phyloP scores from a whole-genome alignment of 23 red algal genomes.

The Chondrus crispus region DNA sequence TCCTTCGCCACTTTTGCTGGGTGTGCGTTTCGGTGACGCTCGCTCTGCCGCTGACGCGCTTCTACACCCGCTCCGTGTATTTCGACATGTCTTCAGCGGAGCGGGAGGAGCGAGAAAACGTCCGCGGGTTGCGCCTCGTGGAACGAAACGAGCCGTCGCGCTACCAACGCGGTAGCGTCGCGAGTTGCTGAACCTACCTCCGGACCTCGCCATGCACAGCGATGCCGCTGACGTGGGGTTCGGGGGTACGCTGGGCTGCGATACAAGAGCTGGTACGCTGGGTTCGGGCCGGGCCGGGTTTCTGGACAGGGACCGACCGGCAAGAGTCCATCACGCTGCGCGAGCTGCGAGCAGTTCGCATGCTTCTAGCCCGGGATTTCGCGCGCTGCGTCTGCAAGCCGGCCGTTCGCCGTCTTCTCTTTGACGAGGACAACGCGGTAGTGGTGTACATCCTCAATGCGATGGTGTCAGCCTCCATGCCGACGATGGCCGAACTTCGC shows the following conservation, averaged over 20 bases:
- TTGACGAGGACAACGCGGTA: not conserved
- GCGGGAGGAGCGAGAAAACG: not conserved
- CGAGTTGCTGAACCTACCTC: not conserved
- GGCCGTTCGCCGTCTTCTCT: not conserved
- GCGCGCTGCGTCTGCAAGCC: not conserved
- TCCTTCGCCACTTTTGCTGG: not conserved
- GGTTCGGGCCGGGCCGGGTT: not conserved
- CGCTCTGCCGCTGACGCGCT: not conserved
- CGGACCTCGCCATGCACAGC: not conserved
- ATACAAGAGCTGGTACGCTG: not conserved
- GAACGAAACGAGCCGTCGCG: not conserved
- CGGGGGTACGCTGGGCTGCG: not conserved
- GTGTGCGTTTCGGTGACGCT: not conserved
- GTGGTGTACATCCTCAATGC: not conserved
- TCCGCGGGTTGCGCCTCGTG: not conserved
- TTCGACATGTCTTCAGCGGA: not conserved
- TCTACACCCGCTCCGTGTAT: slow-evolving; percentile 9
- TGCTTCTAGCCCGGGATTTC: not conserved
- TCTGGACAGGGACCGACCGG: not conserved
- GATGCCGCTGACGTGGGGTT: not conserved
- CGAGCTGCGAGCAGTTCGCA: not conserved
- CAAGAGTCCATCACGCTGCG: not conserved
- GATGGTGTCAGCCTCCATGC: not conserved
- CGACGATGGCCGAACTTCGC: not conserved
- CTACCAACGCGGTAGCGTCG: not conserved